phyloP scores from a whole-genome alignment of 495 filamentous ascomycete genomes.

The Neurospora sp. region DNA sequence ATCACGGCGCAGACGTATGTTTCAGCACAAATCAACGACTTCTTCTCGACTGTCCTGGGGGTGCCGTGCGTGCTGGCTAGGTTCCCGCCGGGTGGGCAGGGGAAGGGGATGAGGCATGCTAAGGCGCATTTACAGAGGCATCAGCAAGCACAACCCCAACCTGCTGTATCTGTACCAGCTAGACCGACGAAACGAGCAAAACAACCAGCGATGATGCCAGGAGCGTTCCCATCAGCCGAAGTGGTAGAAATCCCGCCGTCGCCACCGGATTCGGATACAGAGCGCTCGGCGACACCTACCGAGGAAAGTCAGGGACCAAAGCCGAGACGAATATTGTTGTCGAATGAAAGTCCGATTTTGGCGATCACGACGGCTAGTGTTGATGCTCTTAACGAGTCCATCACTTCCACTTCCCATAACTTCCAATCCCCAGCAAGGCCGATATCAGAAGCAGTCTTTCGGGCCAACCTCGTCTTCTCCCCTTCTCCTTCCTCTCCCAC shows the following conservation, averaged over 20 bases:
- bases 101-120: slow-evolving; percentile 49
- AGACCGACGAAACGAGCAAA: too few relatives aligned
- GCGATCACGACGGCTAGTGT: slow-evolving; percentile 73
- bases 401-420: too few relatives aligned
- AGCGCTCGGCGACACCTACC: slow-evolving; percentile 8
- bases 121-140: slow-evolving; percentile 54
- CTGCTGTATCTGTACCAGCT: too few relatives aligned
- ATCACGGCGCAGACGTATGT: slow-evolving; percentile 60
- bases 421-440: too few relatives aligned
- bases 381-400: slow-evolving; percentile 61
- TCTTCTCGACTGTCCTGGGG: slow-evolving; percentile 63
- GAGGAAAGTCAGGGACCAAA: neutral
- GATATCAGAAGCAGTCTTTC: slow-evolving; percentile 59
- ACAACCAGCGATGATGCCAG: slow-evolving; percentile 32
- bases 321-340: slow-evolving; percentile 57
- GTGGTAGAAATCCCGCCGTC: slow-evolving; percentile 23
- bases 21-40: slow-evolving; percentile 50
- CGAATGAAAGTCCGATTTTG: slow-evolving; percentile 90
- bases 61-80: slow-evolving; percentile 73
- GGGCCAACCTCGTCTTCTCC: slow-evolving; percentile 61
- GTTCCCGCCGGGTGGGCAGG: slow-evolving; percentile 54
- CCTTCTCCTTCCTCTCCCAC: neutral
- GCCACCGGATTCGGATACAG: slow-evolving; percentile 38
- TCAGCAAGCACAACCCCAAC: slow-evolving; percentile 19
- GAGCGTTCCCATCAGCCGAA: slow-evolving; percentile 37